phyloP scores from a whole-genome alignment of 164 flowering plant species.

The Umbellularia californica region DNA sequence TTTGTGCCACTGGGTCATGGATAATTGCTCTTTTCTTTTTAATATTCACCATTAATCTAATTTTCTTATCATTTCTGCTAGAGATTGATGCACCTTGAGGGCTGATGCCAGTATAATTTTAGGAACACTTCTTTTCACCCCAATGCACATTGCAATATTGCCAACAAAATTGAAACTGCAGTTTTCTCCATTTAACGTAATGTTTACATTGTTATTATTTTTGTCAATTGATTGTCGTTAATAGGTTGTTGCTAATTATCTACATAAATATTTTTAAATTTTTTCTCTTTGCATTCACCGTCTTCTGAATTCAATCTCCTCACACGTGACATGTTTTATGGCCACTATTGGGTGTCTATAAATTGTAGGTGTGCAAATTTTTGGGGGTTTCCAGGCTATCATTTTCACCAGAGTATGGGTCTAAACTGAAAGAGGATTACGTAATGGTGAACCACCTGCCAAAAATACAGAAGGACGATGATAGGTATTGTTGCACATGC shows the following conservation, averaged over 20 bases:
- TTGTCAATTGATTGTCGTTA: background rate
- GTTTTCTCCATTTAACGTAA: background rate
- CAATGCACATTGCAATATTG: background rate
- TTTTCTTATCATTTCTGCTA: background rate
- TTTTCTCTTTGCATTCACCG: background rate
- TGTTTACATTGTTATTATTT: background rate
- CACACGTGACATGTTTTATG: background rate
- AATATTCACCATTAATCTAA: no score
- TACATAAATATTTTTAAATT: background rate
- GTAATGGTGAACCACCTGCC: conserved; percentile 95
- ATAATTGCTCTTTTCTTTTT: background rate
- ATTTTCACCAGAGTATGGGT: conserved; percentile 92
- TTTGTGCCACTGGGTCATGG: no score
- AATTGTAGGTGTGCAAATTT: conserved; percentile 85
- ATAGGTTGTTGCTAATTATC: background rate
- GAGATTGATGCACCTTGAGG: background rate
- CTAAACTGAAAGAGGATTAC: conserved; percentile 92
- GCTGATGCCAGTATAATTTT: no score
- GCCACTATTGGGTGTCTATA: background rate
- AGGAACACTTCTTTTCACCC: background rate
- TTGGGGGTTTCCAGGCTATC: conserved; percentile 94
- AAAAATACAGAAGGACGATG: conserved; percentile 44
- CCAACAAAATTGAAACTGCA: background rate
- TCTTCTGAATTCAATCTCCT: background rate
- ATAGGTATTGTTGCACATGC: conserved; percentile 60